Evolutionary conservation across 805 yeast species (phyloP).

Genomic region (Cyberlindnera petersonii): DNA sequence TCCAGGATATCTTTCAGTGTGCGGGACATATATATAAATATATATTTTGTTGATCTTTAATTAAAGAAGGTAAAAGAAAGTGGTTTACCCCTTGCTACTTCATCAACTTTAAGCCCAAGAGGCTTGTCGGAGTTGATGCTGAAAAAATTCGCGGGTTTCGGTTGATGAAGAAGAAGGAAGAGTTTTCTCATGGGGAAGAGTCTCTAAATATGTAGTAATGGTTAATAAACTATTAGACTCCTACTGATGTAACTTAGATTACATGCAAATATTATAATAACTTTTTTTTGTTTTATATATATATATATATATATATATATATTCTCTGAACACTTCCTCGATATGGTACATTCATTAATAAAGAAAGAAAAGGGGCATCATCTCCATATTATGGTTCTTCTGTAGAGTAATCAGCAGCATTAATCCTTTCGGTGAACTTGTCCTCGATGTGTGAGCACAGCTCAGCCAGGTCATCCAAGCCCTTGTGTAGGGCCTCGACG

Average conservation of each 20-base stretch:
- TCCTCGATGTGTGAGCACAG: slow-evolving; percentile 82
- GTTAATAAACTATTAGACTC: too few species aligned
- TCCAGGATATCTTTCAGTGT: slow-evolving; percentile 37
- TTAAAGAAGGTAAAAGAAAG: too few species aligned
- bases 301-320: too few species aligned
- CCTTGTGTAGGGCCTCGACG: slow-evolving; percentile 87
- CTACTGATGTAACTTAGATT: too few species aligned
- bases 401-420: slow-evolving; percentile 47
- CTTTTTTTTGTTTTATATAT: too few species aligned
- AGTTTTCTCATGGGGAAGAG: neutral
- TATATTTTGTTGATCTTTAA: neutral
- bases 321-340: too few species aligned
- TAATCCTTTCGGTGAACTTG: slow-evolving; percentile 65
- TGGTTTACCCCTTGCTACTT: too few species aligned
- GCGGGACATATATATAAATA: slow-evolving; percentile 13
- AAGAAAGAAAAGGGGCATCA: too few species aligned
- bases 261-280: too few species aligned
- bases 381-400: slow-evolving; percentile 39
- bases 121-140: neutral
- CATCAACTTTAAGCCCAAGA: too few species aligned
- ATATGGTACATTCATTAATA: too few species aligned
- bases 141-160: neutral
- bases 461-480: slow-evolving; percentile 78
- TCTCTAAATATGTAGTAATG: too few species aligned
- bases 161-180: neutral